Percentiles rank a stretch among this genome's conserved stretches.
Evolutionary conservation across 495 filamentous ascomycete species (phyloP).

Genomic region (Monascus purpureus): DNA sequence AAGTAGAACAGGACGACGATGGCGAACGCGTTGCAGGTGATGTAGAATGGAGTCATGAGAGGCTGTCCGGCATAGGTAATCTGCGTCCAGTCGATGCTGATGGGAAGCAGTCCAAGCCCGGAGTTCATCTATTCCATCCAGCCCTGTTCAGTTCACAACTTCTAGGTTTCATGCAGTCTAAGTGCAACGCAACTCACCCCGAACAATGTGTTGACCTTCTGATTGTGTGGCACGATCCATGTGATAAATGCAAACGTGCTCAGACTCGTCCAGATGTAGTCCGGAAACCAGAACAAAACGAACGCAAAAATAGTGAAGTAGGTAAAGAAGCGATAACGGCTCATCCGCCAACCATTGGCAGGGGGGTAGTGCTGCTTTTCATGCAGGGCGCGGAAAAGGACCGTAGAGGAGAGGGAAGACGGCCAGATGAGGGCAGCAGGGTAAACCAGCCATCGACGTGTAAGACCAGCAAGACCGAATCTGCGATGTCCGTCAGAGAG

Average conservation of each 20-base stretch:
- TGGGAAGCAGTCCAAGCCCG: conserved; percentile 60
- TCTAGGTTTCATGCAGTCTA: no score
- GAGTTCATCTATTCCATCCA: conserved; percentile 59
- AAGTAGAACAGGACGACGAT: conserved; percentile 38
- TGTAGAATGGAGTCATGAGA: conserved; percentile 49
- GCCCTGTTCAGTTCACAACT: conserved; percentile 58
- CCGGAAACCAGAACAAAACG: conserved; percentile 61
- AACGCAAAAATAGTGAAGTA: conserved; percentile 31
- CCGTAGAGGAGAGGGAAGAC: conserved; percentile 12
- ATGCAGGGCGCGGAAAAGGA: conserved; percentile 30
- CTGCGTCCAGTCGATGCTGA: conserved; percentile 59
- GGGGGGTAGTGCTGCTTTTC: conserved; percentile 25
- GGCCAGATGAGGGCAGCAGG: conserved; percentile 25
- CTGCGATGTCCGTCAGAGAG: conserved; percentile 1
- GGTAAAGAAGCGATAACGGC: conserved; percentile 41
- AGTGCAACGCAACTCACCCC: conserved; percentile 68
- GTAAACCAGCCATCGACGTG: conserved; percentile 47
- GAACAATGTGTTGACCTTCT: conserved; percentile 48
- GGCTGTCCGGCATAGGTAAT: conserved; percentile 34
- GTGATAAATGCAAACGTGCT: conserved; percentile 49
- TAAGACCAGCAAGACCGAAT: conserved; percentile 47
- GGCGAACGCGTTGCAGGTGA: conserved; percentile 44
- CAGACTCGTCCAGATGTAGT: conserved; percentile 55
- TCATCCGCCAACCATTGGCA: conserved; percentile 39
- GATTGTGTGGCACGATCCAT: conserved; percentile 45